A percentile compares a stretch with the other conserved stretches of the same genome.
These are phyloP conservation scores for Neophaeococcomyces aloes DNA, from an alignment of 2,329 filamentous ascomycete species.

Conservation along the genomic window DNA sequence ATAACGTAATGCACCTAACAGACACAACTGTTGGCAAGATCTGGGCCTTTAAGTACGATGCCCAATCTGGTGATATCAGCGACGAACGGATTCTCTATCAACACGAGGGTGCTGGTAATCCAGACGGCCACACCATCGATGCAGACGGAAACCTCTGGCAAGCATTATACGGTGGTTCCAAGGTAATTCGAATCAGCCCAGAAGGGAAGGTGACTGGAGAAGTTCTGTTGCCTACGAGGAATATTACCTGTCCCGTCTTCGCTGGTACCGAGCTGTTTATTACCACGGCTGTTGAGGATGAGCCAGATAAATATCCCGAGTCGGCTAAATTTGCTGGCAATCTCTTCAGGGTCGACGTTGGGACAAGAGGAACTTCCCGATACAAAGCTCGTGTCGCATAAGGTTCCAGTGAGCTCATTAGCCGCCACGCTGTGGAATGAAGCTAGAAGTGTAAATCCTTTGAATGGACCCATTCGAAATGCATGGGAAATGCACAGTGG, in stretches of 20 bases:
- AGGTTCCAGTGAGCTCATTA: background rate
- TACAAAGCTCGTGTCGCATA: slow-evolving; percentile 51
- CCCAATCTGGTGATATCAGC: slow-evolving; percentile 51
- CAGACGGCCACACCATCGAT: slow-evolving; percentile 80
- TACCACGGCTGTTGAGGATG: slow-evolving; percentile 63
- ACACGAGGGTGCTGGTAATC: slow-evolving; percentile 53
- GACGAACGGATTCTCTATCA: slow-evolving; percentile 64
- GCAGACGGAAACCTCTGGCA: slow-evolving; percentile 80
- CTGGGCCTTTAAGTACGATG: slow-evolving; percentile 63
- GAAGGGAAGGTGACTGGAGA: slow-evolving; percentile 62
- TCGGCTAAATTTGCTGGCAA: slow-evolving; percentile 58
- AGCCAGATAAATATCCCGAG: slow-evolving; percentile 51
- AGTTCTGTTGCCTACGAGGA: slow-evolving; percentile 63
- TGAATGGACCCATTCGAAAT: too few relatives aligned
- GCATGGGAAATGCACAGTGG: too few relatives aligned
- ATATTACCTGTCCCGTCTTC: slow-evolving; percentile 73
- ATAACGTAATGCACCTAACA: slow-evolving; percentile 69
- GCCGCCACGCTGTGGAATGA: background rate
- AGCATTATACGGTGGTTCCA: slow-evolving; percentile 67
- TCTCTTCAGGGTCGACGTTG: slow-evolving; percentile 38
- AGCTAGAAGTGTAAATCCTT: too few relatives aligned
- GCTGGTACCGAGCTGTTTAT: slow-evolving; percentile 65
- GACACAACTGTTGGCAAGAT: slow-evolving; percentile 64
- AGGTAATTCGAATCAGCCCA: slow-evolving; percentile 63
- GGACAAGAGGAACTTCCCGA: slow-evolving; percentile 45